Conservation (phyloP, 768 basidiomycete species). For the Paxillus rubicundulus region DNA sequence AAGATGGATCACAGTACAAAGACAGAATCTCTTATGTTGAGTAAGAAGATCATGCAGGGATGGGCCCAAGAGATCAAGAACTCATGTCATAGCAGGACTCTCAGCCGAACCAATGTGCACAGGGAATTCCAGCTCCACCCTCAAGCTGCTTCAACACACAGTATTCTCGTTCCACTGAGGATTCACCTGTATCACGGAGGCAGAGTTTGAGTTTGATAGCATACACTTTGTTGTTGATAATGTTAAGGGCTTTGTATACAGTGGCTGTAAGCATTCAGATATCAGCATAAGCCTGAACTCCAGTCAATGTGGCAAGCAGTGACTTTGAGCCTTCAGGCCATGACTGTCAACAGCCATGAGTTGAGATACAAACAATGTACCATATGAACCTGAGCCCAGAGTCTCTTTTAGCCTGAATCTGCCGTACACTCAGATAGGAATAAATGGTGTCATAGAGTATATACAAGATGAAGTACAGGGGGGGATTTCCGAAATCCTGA, state of each 20-base stretch:
- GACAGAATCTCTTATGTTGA: neutral
- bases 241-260: neutral
- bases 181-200: neutral
- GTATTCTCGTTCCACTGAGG: conserved; percentile 1
- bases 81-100: neutral
- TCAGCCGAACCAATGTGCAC: neutral
- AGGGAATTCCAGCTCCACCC: neutral
- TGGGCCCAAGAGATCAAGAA: neutral
- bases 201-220: neutral
- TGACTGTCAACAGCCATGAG: neutral
- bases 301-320: too few relatives aligned
- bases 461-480: neutral
- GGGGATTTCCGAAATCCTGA: neutral
- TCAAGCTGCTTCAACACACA: neutral
- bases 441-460: neutral
- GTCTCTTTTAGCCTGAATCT: neutral
- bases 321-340: neutral
- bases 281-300: neutral
- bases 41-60: neutral
- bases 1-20: neutral
- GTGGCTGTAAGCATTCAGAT: neutral
- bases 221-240: neutral
- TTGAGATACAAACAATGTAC: neutral
- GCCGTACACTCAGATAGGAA: neutral
- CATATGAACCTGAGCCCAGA: conserved; percentile 1